Evolutionary conservation across 1,139 yeast species (phyloP), one percentile per base, ranked within the genome.

Genomic region (Lodderomyces jiufengensis): DNA sequence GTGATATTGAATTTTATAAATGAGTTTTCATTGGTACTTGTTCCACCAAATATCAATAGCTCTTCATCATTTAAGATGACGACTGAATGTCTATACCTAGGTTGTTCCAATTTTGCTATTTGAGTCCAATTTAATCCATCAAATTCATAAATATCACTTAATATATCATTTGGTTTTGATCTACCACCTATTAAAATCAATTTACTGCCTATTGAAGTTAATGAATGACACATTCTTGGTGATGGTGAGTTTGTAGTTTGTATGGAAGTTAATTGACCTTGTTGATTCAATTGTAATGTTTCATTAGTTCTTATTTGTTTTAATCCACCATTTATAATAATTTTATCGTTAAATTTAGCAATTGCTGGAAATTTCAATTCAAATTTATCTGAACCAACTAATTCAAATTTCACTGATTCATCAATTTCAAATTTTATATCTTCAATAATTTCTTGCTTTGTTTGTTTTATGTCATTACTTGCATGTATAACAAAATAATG

Each of bases 401-500:
- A 26, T 10, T 6, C 10, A 11, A 52, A 25, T 6, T 24, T 29
- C 9, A 50, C 39, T n/a, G 33, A 24, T 2, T 32, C 27, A 22
- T 47, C 50, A 15, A 25, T 30, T 15, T 40, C 28, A 14, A 31
- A 28, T 3, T 15, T 9, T 5, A n/a, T 11, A 5, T 24, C 26
- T 24, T 11, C 26, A 21, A 8, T 21, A 10, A 21, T 10, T 10
- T 21, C 29, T 29, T 21, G 27, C 34, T 8, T 14, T 12, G 4
- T 42, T 28, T 42, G 48, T 5, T 12, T 16, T 31, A 39, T 39
- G n/a, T 42, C 41, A 49, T 74, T 78, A 1, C 80, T 69, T 1
- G 88, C 86, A 55, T 83, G 88, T 3, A 81, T 64, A 24, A 83
- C 66, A 27, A 80, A 66, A 51, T 85, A 85, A 52, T 84, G 94